Percentiles rank a stretch among this genome's conserved stretches.
Evolutionary conservation across 148 eudicot genomes (phyloP).

Genomic region (Vaccinium macrocarpon): DNA sequence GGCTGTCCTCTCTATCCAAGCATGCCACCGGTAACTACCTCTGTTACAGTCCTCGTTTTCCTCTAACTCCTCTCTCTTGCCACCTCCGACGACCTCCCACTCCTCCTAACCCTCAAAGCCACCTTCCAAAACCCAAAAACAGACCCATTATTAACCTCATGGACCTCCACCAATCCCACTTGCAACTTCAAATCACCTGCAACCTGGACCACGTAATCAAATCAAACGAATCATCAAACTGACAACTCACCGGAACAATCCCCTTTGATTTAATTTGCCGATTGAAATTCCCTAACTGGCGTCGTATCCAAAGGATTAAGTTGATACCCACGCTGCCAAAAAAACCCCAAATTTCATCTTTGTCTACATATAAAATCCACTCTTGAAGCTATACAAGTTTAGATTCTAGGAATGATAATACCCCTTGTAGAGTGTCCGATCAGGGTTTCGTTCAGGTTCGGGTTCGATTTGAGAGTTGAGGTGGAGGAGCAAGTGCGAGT

Average conservation of each 20-base stretch:
- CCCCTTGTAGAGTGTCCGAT: slow-evolving; percentile 42
- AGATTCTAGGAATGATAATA: slow-evolving; percentile 36
- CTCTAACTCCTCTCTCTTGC: neutral
- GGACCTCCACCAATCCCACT: slow-evolving; percentile 21
- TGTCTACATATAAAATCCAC: neutral
- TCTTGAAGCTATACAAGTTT: slow-evolving; percentile 20
- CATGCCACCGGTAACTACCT: too few relatives aligned
- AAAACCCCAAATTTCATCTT: slow-evolving; percentile 38
- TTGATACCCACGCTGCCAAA: slow-evolving; percentile 41
- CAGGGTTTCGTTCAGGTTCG: slow-evolving; percentile 26
- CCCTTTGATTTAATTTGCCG: slow-evolving; percentile 53
- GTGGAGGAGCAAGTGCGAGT: too few relatives aligned
- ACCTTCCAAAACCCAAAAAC: slow-evolving; percentile 30
- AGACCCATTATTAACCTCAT: slow-evolving; percentile 30
- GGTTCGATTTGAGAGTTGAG: slow-evolving; percentile 11
- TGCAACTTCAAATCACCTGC: slow-evolving; percentile 45
- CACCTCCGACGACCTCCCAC: slow-evolving; percentile 26
- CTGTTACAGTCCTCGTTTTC: neutral
- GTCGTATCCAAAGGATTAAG: slow-evolving; percentile 24
- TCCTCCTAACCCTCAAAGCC: slow-evolving; percentile 41
- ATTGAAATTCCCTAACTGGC: slow-evolving; percentile 49
- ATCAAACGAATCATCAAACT: slow-evolving; percentile 58
- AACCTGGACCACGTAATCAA: slow-evolving; percentile 26
- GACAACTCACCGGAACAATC: slow-evolving; percentile 35
- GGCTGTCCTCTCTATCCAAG: neutral